phyloP scores from a whole-genome alignment of 257 asterid genomes.

The Solanum phureja region DNA sequence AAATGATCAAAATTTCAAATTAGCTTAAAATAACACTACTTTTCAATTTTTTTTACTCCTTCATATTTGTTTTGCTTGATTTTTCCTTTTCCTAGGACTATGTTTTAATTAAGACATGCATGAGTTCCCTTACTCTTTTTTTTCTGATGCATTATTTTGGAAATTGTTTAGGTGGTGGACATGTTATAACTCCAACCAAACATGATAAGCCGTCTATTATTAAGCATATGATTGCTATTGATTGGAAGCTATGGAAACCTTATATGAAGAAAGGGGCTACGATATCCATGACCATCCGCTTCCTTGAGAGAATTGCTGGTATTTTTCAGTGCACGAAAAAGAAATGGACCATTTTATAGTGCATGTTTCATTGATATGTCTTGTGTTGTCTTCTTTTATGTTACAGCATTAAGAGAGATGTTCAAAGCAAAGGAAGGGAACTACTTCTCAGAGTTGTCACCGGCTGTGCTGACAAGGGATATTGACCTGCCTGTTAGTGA shows the following conservation, averaged over 20 bases:
- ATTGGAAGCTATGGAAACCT: background rate
- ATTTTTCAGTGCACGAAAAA: background rate
- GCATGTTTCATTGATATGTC: background rate
- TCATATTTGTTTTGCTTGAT: background rate
- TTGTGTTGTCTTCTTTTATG: background rate
- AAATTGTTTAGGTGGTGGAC: background rate
- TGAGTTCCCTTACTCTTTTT: background rate
- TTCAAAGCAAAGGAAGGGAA: background rate
- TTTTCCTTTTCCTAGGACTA: background rate
- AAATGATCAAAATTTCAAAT: background rate
- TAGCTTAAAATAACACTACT: background rate
- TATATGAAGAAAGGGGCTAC: background rate
- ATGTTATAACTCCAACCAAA: background rate
- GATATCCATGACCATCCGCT: background rate
- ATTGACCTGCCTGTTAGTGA: background rate
- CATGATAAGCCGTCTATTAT: background rate
- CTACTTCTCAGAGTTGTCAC: background rate
- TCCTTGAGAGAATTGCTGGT: background rate
- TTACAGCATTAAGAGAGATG: background rate
- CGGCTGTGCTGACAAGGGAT: background rate
- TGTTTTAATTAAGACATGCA: too few relatives aligned
- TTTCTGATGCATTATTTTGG: background rate
- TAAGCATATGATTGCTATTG: background rate
- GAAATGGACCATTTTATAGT: background rate
- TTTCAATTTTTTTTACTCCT: background rate